Evolutionary conservation across 192 early-diverging fungal genomes (phyloP).

Genomic region (Dispira parvispora): DNA sequence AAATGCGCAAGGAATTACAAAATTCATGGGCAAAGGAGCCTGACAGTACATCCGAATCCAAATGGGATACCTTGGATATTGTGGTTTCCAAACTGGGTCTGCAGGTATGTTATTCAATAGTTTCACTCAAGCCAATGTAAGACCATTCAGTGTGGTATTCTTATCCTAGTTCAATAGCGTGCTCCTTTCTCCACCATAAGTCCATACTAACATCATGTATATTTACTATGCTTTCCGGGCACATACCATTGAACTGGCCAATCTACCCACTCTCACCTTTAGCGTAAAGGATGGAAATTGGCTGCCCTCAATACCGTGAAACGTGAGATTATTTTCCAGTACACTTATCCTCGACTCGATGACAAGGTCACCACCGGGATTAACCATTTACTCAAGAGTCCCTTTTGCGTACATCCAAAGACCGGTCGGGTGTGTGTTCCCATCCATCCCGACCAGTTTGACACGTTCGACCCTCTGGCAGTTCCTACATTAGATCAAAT

Average conservation of each 20-base stretch:
- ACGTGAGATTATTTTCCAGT: slow-evolving; percentile 76
- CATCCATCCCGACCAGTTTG: slow-evolving; percentile 55
- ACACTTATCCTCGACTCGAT: slow-evolving; percentile 84
- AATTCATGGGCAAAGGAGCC: slow-evolving; percentile 21
- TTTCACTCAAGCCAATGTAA: no score
- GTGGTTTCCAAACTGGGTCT: slow-evolving; percentile 20
- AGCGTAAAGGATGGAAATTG: no score
- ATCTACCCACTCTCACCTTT: no score
- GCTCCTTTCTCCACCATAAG: no score
- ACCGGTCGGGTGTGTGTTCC: slow-evolving; percentile 94
- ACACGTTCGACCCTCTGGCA: slow-evolving; percentile 63
- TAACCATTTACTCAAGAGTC: slow-evolving; percentile 91
- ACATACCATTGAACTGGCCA: no score
- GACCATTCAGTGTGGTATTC: no score
- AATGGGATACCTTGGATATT: slow-evolving; percentile 28
- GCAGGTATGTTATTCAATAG: slow-evolving; percentile 3
- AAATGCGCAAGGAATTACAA: neutral
- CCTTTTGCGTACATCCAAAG: slow-evolving; percentile 94
- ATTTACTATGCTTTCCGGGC: no score
- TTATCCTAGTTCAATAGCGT: no score
- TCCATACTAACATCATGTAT: no score
- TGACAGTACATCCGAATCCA: slow-evolving; percentile 20
- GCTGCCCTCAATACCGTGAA: slow-evolving; percentile 12
- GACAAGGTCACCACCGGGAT: slow-evolving; percentile 77
- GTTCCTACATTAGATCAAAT: slow-evolving; percentile 60